phyloP scores from a whole-genome alignment of 2,329 filamentous ascomycete species.

The Apiospora aurea region DNA sequence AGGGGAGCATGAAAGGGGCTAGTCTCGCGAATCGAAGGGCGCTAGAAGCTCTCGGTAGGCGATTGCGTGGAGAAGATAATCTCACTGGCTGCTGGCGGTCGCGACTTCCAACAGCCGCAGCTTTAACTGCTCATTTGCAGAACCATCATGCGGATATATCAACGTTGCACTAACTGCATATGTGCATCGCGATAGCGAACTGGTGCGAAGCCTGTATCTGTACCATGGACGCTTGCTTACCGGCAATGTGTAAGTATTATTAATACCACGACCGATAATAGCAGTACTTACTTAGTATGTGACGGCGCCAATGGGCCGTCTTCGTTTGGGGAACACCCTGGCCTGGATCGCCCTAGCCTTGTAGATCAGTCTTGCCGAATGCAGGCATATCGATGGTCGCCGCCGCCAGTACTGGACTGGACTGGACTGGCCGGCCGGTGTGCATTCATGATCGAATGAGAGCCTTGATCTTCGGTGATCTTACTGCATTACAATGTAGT shows the following conservation, averaged over 20 bases:
- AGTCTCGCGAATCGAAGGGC: conserved; percentile 15
- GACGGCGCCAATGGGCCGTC: conserved; percentile 16
- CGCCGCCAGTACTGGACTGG: not conserved
- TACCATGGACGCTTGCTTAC: not conserved
- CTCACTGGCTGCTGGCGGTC: not conserved
- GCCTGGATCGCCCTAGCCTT: conserved; percentile 22
- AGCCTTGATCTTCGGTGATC: not conserved
- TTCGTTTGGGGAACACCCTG: conserved; percentile 16
- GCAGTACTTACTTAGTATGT: not conserved
- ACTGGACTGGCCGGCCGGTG: not conserved
- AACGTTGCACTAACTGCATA: conserved; percentile 2
- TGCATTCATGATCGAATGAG: not conserved
- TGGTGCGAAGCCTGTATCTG: not conserved
- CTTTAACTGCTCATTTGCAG: conserved; percentile 17
- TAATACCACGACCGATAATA: not conserved
- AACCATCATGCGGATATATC: conserved; percentile 7
- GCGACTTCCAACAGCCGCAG: not conserved
- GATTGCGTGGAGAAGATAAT: conserved; percentile 11
- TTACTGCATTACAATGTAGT: conserved; percentile 7
- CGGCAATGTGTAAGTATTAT: not conserved
- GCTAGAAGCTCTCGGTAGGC: conserved; percentile 5
- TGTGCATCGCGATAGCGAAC: not conserved
- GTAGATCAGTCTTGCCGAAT: conserved; percentile 24
- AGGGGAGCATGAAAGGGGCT: not conserved
- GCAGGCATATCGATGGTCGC: not conserved